Evolutionary conservation across 2,329 filamentous ascomycete genomes (phyloP).

Genomic region (Diaporthe sp.): DNA sequence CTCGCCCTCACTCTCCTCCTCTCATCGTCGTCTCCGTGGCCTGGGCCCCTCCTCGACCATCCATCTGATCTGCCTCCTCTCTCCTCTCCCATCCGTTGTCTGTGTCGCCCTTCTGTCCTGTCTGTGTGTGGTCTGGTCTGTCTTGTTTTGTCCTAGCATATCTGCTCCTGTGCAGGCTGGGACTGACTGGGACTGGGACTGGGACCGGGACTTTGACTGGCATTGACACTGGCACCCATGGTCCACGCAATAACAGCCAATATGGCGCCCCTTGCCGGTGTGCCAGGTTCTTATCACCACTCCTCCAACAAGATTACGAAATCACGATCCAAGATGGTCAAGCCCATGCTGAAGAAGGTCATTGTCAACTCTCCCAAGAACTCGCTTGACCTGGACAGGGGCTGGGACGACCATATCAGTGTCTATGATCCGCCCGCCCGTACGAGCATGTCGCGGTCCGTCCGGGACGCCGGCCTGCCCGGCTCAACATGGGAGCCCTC

Average conservation of each 20-base stretch:
- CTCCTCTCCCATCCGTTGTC: not conserved
- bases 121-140: no score
- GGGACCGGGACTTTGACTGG: not conserved
- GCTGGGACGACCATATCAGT: constrained; percentile 67
- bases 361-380: constrained; percentile 68
- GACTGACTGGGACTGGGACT: not conserved
- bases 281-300: constrained; percentile 44
- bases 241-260: constrained; percentile 28
- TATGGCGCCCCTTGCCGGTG: constrained; percentile 54
- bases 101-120: not conserved
- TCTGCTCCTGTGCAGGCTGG: not conserved
- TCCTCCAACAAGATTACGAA: constrained; percentile 57
- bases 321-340: constrained; percentile 64
- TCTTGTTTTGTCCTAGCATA: not conserved
- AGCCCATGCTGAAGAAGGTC: constrained; percentile 72
- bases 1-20: not conserved
- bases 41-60: not conserved
- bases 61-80: not conserved
- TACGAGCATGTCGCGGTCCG: constrained; percentile 44
- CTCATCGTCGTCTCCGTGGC: not conserved
- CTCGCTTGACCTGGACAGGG: constrained; percentile 72
- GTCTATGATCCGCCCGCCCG: constrained; percentile 44
- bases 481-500: constrained; percentile 38
- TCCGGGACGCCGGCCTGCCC: constrained; percentile 61
- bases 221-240: constrained; percentile 22